Conservation (phyloP, 2,329 filamentous ascomycete genomes). For the Zelopaecilomyces penicillatus region DNA sequence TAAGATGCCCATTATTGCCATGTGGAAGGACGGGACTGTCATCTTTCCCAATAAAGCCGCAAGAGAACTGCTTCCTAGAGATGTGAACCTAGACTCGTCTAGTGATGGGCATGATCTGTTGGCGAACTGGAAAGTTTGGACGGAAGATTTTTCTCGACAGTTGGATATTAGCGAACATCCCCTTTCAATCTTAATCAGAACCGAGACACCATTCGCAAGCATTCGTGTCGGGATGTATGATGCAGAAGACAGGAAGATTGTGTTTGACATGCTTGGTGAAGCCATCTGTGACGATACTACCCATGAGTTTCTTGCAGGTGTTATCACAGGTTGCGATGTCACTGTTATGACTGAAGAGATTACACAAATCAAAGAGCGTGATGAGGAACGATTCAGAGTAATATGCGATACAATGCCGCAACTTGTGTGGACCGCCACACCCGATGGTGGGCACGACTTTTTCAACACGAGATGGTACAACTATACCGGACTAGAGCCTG, state of each 20-base stretch:
- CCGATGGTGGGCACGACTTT: conserved; percentile 61
- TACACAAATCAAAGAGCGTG: conserved; percentile 57
- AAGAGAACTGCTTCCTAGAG: conserved; percentile 39
- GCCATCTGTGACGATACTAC: conserved; percentile 57
- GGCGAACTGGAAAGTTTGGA: conserved; percentile 52
- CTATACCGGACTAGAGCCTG: conserved; percentile 61
- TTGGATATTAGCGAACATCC: conserved; percentile 56
- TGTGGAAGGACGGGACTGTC: conserved; percentile 74
- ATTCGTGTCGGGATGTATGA: conserved; percentile 57
- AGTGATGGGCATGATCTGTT: conserved; percentile 49
- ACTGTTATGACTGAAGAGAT: conserved; percentile 63
- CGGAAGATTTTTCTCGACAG: conserved; percentile 54
- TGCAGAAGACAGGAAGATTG: conserved; percentile 38
- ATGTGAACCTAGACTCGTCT: conserved; percentile 30
- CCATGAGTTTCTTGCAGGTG: conserved; percentile 64
- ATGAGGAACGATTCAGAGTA: conserved; percentile 64
- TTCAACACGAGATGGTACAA: conserved; percentile 71
- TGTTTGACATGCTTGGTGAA: conserved; percentile 61
- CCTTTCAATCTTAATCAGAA: conserved; percentile 54
- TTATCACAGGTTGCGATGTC: conserved; percentile 65
- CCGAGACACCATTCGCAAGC: conserved; percentile 49
- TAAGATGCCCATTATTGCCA: conserved; percentile 64
- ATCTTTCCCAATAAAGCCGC: conserved; percentile 65
- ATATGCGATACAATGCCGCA: conserved; percentile 69
- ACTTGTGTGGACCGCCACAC: conserved; percentile 64